phyloP scores from a whole-genome alignment of 108 stramenopile genomes.

The Phaeodactylum tricornutum region DNA sequence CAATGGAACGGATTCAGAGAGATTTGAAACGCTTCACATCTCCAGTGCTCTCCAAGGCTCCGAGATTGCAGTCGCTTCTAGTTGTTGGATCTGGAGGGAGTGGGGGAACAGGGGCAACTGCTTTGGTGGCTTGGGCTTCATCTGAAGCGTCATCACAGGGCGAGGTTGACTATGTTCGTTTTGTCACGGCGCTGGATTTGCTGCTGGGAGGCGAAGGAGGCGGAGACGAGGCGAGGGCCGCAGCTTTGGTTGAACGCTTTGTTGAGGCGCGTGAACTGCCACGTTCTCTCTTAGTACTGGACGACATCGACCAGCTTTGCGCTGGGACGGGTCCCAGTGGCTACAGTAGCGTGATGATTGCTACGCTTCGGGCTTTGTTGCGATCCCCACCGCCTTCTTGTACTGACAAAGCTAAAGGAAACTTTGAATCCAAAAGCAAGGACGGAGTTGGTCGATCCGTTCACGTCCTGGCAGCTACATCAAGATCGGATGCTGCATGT shows the following conservation, averaged over 20 bases:
- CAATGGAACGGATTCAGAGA: conserved; percentile 44
- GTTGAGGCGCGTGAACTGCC: conserved; percentile 56
- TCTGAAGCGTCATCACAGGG: conserved; percentile 48
- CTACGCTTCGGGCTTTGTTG: conserved; percentile 64
- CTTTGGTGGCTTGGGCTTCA: conserved; percentile 53
- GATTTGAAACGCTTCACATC: conserved; percentile 55
- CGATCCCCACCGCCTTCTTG: conserved; percentile 45
- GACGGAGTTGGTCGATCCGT: conserved; percentile 29
- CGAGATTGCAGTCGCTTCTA: conserved; percentile 47
- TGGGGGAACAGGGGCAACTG: conserved; percentile 35
- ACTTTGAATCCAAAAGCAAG: conserved; percentile 13
- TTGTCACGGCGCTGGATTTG: conserved; percentile 61
- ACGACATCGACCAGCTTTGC: conserved; percentile 70
- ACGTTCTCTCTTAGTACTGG: conserved; percentile 49
- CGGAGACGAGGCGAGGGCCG: conserved; percentile 52
- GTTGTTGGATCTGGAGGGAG: conserved; percentile 41
- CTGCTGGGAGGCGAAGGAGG: conserved; percentile 34
- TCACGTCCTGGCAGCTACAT: conserved; percentile 53
- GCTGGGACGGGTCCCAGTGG: conserved; percentile 47
- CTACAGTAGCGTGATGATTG: conserved; percentile 64
- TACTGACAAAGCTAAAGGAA: conserved; percentile 39
- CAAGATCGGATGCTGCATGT: conserved; percentile 60
- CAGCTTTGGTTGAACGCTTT: conserved; percentile 58
- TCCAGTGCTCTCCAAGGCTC: conserved; percentile 14
- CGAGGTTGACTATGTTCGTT: conserved; percentile 46